Base-by-base conservation (phyloP, 306 rosid genomes). In the Rosa lucieae region DNA sequence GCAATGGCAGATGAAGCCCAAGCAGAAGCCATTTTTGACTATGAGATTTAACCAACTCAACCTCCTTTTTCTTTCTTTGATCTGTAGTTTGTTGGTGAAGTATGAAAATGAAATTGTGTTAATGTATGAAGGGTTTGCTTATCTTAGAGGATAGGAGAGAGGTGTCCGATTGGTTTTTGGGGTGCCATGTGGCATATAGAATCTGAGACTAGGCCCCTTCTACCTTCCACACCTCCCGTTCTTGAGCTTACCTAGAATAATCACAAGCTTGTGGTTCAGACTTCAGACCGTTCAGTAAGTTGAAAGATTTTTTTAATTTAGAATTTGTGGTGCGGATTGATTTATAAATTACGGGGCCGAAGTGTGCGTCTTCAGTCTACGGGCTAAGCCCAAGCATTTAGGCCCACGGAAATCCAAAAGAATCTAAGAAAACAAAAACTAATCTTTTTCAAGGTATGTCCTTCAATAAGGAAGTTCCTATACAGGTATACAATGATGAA, bases 1-100 rank as follows among this genome's bases (percentile, higher is more conserved):
- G 93, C 87, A 72, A 88, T 77, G 61, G 91, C 89, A 51, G 92
- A 86, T 21, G 92, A 83, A 23, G 91, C 94, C 79, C 86, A 90
- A 68, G 86, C 91, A 20, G 90, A 88, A 11, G 95, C 91, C 85
- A 84, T 84, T 74, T 59, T 32, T 17, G 11, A 72, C 43, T 6
- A 26, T 6, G 46, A 20, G 59, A 20, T 29, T 3, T 3, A 29
- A 37, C 48, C 68, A 62, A 68, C 13, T 6, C 58, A 17, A 56
- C 39, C 4, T 20, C 32, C 3, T 23, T 18, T 14, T 65, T 14
- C 35, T 62, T 39, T 6, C 40, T 46, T 37, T 32, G 72, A 72
- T 32, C 23, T 71, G 73, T 35, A 53, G 47, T 59, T 44, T 21
- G 75, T 51, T 51, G 47, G 35, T 61, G 70, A 42, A 43, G 49